A percentile compares a stretch with the other conserved stretches of the same genome.
Evolutionary conservation across 495 filamentous ascomycete species (phyloP).

Genomic region (Bathelium albidoporum): DNA sequence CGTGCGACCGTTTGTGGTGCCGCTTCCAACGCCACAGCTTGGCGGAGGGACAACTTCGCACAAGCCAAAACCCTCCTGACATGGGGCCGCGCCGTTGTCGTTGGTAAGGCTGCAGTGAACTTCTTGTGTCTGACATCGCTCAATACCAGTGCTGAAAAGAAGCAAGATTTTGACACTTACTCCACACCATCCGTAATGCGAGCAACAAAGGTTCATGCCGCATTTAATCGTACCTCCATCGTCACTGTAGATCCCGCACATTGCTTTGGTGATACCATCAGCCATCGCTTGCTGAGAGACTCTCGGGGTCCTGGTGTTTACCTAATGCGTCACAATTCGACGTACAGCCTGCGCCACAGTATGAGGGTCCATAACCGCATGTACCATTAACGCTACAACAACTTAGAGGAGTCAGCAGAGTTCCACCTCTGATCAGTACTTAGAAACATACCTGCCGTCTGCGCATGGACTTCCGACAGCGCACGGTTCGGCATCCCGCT

Average conservation of each 20-base stretch:
- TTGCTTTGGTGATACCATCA: no score
- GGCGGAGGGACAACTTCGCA: not conserved
- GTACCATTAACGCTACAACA: not conserved
- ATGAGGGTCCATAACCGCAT: not conserved
- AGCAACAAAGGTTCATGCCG: not conserved
- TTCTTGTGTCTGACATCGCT: not conserved
- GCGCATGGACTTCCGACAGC: not conserved
- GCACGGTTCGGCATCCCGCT: not conserved
- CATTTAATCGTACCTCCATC: not conserved
- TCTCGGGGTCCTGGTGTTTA: no score
- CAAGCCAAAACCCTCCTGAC: not conserved
- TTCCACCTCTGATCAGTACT: not conserved
- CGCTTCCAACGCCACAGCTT: not conserved
- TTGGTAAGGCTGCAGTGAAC: not conserved
- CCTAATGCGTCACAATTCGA: not conserved
- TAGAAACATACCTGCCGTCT: not conserved
- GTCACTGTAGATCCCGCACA: not conserved
- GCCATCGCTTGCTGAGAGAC: no score
- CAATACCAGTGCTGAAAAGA: not conserved
- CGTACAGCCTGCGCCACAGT: not conserved
- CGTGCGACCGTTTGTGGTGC: not conserved
- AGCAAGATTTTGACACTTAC: not conserved
- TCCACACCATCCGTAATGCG: not conserved
- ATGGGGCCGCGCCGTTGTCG: not conserved
- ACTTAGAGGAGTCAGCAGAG: not conserved